phyloP scores from a whole-genome alignment of 345 rosid species.

The Eucalyptus dawsonii region DNA sequence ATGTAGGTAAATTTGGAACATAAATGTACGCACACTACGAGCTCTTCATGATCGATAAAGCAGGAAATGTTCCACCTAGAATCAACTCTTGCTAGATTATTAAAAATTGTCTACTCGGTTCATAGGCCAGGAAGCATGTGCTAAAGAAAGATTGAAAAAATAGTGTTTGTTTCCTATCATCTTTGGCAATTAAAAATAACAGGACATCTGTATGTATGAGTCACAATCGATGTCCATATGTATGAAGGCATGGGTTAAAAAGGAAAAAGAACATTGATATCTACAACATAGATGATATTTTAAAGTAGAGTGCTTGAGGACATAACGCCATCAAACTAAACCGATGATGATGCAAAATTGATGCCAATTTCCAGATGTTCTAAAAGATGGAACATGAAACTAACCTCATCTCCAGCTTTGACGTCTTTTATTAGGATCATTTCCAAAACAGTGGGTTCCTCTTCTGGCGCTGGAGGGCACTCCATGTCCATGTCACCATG shows the following conservation, averaged over 20 bases:
- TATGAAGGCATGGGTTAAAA: background rate
- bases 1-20: background rate
- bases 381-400: background rate
- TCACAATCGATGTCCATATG: background rate
- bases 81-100: background rate
- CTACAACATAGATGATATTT: background rate
- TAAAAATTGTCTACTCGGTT: background rate
- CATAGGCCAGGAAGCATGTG: background rate
- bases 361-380: background rate
- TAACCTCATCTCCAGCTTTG: slow-evolving; percentile 65
- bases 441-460: slow-evolving; percentile 35
- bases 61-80: background rate
- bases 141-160: background rate
- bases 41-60: background rate
- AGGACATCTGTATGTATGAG: background rate
- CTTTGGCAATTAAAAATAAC: background rate
- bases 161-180: background rate
- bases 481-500: slow-evolving; percentile 4
- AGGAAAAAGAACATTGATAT: background rate
- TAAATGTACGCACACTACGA: background rate
- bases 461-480: slow-evolving; percentile 1
- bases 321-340: background rate
- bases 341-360: background rate
- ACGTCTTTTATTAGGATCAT: slow-evolving; percentile 90
- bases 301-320: background rate